A percentile compares a stretch with the other conserved stretches of the same genome.
phyloP scores from a whole-genome alignment of 1,139 yeast genomes.

The Candida sp. region DNA sequence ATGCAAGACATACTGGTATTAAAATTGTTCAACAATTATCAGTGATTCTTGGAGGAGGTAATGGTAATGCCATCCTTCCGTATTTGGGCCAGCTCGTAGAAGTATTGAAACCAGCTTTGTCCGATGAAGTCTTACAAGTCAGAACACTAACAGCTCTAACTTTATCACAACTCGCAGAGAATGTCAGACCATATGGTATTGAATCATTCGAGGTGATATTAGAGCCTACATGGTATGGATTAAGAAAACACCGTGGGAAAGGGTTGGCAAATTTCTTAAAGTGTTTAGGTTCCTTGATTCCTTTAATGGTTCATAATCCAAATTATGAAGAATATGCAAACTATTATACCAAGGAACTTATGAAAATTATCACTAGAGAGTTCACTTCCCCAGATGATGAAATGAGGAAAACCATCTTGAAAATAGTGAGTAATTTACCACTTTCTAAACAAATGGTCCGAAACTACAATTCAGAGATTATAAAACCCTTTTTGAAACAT shows the following conservation, averaged over 20 bases:
- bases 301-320: conserved; percentile 66
- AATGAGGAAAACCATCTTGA: conserved; percentile 72
- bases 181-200: conserved; percentile 87
- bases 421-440: conserved; percentile 30
- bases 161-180: conserved; percentile 74
- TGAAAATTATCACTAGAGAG: conserved; percentile 66
- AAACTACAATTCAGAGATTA: conserved; percentile 37
- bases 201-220: conserved; percentile 73
- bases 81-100: conserved; percentile 63
- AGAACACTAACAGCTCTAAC: conserved; percentile 71
- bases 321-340: conserved; percentile 68
- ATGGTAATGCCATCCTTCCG: conserved; percentile 58
- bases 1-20: conserved; percentile 85
- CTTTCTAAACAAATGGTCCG: conserved; percentile 24
- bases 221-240: conserved; percentile 81
- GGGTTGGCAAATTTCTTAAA: conserved; percentile 72
- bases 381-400: conserved; percentile 86
- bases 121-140: conserved; percentile 69
- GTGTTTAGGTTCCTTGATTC: conserved; percentile 78
- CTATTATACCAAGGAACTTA: conserved; percentile 73
- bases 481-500: conserved; percentile 61
- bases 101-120: conserved; percentile 57
- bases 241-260: conserved; percentile 74
- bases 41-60: conserved; percentile 63
- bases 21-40: conserved; percentile 78